phyloP scores from a whole-genome alignment of 768 basidiomycete species.

The Inosperma sp. region DNA sequence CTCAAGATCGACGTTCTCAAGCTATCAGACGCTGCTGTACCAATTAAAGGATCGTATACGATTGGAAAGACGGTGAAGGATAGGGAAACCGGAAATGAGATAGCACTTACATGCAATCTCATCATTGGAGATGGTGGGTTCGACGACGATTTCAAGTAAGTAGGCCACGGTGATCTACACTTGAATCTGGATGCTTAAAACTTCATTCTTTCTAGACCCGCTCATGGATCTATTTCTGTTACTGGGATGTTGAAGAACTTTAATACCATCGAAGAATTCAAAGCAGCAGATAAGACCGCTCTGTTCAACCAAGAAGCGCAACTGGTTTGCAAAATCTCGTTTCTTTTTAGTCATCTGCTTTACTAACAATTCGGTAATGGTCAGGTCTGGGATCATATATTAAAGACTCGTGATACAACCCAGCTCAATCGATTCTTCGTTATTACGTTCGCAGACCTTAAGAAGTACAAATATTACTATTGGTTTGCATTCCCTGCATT shows the following conservation, averaged over 20 bases:
- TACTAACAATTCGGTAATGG: neutral
- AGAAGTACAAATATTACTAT: conserved; percentile 96
- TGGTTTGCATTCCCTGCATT: conserved; percentile 98
- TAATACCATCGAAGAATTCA: conserved; percentile 97
- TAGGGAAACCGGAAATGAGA: conserved; percentile 67
- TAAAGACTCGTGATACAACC: conserved; percentile 46
- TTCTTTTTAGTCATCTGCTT: neutral
- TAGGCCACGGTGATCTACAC: neutral
- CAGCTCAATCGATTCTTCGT: conserved; percentile 76
- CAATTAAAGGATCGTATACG: conserved; percentile 63
- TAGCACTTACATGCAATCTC: conserved; percentile 67
- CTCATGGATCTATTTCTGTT: conserved; percentile 47
- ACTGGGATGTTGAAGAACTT: conserved; percentile 83
- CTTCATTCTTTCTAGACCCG: conserved; percentile 28
- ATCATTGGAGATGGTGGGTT: conserved; percentile 65
- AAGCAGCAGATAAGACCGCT: conserved; percentile 80
- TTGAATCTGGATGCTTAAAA: neutral
- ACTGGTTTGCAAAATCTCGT: conserved; percentile 41
- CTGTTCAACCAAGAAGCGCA: conserved; percentile 72
- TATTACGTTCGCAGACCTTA: conserved; percentile 94
- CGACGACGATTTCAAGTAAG: conserved; percentile 42
- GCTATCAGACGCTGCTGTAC: conserved; percentile 67
- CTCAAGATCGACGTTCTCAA: conserved; percentile 89
- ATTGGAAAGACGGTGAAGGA: conserved; percentile 71
- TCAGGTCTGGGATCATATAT: conserved; percentile 68